Conservation (phyloP, 2,329 filamentous ascomycete genomes). For the Ceratocystis cacaofunesta region DNA sequence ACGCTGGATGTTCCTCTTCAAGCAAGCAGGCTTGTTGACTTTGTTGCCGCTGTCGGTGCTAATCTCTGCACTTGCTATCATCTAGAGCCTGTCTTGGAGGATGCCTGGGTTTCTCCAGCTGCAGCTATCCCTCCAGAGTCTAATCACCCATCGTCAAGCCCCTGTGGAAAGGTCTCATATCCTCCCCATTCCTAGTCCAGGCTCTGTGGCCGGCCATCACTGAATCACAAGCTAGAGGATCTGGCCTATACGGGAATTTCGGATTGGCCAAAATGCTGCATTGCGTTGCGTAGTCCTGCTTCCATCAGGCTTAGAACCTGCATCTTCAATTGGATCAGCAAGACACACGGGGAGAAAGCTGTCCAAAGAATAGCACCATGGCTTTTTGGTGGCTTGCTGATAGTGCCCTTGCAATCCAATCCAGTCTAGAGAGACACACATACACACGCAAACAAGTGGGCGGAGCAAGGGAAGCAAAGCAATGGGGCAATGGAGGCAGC, state of each 20-base stretch:
- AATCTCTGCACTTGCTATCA: neutral
- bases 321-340: neutral
- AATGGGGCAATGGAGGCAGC: neutral
- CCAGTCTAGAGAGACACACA: neutral
- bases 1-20: neutral
- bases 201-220: neutral
- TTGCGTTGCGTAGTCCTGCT: neutral
- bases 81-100: neutral
- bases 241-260: neutral
- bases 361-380: neutral
- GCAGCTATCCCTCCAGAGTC: neutral
- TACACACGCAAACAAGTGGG: neutral
- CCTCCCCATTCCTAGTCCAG: neutral
- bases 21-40: too few relatives aligned
- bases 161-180: slow-evolving; percentile 2
- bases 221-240: neutral
- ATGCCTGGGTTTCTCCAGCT: neutral
- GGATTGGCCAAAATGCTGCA: neutral
- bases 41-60: neutral
- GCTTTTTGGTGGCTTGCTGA: slow-evolving; percentile 2
- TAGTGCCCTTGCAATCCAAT: slow-evolving; percentile 3
- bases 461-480: neutral
- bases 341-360: neutral
- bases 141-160: neutral
- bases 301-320: neutral